Base-by-base conservation (phyloP, 73 alveolate genomes). In the Paramecium bursaria region DNA sequence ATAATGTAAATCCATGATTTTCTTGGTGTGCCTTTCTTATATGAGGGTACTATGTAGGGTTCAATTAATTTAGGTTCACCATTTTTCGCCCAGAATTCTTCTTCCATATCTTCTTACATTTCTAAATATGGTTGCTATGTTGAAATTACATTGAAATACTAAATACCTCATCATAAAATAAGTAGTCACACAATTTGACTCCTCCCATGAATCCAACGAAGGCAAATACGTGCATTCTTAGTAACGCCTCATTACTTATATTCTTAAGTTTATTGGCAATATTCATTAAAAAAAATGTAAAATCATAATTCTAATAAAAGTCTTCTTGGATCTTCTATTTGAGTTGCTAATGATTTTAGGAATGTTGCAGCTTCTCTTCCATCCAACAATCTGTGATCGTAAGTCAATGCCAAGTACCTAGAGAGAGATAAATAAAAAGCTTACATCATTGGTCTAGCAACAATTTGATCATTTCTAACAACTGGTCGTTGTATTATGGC, bases 371-470 rank as follows among this genome's bases (percentile, higher is more conserved):
- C 95, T 55, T 90, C 95, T 29, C 91, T 88, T 26, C 95, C 95
- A 54, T 90, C 95, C 17, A 90, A 46, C 27, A 90, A 57, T 50
- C 95, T 89, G 92, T 90, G 95, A 55, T 90, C 95, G 67, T 90
- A 90, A 50, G 92, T 90, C 76, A 90, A 50, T 14, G 95, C 92
- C 35, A 87, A 53, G 86, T 75, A 90, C 95, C 92, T 90, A 75
- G 2, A 11, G 15, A 1, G 1, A 19, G 2, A 7, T 10, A 33
- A 3, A 7, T 10, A 1, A 15, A 76, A 17, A 22, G 0, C 1
- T 22, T 94, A 92, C 98, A 94, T 94, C 74, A 92, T 90, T 2
- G 97, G 97, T 67, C 98, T 87, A 2, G 97, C 97, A 9, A 75
- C 96, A 74, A 94, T 92, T 74, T 92, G 77, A 61, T 87, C 96